Evolutionary conservation across 2,329 filamentous ascomycete genomes (phyloP).

Genomic region (Cladosporium sp.): DNA sequence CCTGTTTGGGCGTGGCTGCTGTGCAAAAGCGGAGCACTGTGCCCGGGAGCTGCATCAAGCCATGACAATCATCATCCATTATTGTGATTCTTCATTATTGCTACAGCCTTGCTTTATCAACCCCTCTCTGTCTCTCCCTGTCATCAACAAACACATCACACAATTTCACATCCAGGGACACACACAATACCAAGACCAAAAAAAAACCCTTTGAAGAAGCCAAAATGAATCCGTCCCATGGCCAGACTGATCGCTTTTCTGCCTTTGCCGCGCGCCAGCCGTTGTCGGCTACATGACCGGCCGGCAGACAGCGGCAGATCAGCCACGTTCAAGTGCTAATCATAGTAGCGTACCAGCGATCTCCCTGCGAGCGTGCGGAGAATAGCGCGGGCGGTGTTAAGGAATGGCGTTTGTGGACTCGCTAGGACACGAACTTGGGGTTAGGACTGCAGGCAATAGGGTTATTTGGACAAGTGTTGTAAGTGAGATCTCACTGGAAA

Average conservation of each 20-base stretch:
- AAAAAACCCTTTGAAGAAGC: slow-evolving; percentile 15
- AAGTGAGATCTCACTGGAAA: background rate
- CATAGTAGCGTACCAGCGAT: slow-evolving; percentile 17
- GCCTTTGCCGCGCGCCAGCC: background rate
- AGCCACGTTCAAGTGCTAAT: slow-evolving; percentile 9
- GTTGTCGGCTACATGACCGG: background rate
- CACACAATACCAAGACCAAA: background rate
- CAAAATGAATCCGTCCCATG: slow-evolving; percentile 8
- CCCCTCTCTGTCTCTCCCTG: background rate
- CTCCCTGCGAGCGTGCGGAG: slow-evolving; percentile 12
- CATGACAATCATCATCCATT: background rate
- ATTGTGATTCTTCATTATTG: background rate
- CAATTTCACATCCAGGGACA: background rate
- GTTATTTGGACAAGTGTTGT: background rate
- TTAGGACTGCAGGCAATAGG: background rate
- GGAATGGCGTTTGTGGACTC: background rate
- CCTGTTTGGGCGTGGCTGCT: background rate
- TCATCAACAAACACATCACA: background rate
- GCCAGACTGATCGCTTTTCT: background rate
- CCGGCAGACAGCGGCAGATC: slow-evolving; percentile 10
- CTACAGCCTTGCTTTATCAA: background rate
- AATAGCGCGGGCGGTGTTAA: slow-evolving; percentile 12
- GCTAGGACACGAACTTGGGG: background rate
- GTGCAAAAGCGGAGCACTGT: slow-evolving; percentile 1
- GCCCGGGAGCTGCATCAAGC: background rate